A percentile compares a stretch with the other conserved stretches of the same genome.
Conservation (phyloP, 2,329 filamentous ascomycete genomes). For the Epichloe typhina region DNA sequence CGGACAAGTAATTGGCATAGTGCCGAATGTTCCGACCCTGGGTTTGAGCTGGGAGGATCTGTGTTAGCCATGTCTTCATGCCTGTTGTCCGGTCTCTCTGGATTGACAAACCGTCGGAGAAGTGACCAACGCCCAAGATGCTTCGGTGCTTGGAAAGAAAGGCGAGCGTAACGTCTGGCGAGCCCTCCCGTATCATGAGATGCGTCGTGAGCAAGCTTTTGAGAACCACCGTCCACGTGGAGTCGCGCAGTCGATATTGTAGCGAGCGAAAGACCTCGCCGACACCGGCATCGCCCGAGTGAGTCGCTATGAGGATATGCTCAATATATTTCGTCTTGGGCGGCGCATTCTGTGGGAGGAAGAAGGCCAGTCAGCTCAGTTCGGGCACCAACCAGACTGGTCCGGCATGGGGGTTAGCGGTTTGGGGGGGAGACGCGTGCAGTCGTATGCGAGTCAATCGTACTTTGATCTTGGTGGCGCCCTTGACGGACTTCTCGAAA, state of each 20-base stretch:
- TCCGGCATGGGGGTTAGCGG: neutral
- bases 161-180: conserved; percentile 73
- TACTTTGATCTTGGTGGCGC: conserved; percentile 95
- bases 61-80: neutral
- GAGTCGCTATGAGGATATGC: conserved; percentile 88
- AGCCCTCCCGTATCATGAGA: conserved; percentile 93
- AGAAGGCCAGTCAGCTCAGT: neutral
- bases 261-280: conserved; percentile 91
- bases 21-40: conserved; percentile 90
- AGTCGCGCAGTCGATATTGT: conserved; percentile 78
- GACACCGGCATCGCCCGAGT: conserved; percentile 86
- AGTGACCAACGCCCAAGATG: conserved; percentile 75
- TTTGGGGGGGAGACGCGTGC: neutral
- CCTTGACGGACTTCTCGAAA: conserved; percentile 98
- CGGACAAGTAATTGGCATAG: conserved; percentile 76
- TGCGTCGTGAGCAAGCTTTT: conserved; percentile 93
- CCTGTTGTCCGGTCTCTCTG: neutral
- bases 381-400: neutral
- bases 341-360: conserved; percentile 61
- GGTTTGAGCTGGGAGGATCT: conserved; percentile 54
- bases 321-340: conserved; percentile 99
- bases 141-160: conserved; percentile 75
- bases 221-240: conserved; percentile 99
- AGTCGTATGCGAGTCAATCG: neutral
- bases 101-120: conserved; percentile 66